phyloP scores from a whole-genome alignment of 31 red algal species.

The Pterothamnion heteromorphum region DNA sequence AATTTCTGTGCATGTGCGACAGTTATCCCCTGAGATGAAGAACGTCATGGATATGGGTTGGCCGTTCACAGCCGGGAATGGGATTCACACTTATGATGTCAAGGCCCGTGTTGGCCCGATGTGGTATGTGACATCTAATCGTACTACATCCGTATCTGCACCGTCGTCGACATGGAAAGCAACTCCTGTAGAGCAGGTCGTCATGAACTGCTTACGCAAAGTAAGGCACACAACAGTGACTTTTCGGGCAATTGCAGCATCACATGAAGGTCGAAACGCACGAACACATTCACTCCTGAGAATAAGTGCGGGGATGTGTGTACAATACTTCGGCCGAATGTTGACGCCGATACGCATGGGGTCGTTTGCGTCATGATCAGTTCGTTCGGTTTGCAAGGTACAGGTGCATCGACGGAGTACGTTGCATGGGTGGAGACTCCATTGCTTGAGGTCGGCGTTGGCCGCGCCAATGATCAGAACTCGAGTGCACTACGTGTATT shows the following conservation, averaged over 20 bases:
- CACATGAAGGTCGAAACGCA: neutral
- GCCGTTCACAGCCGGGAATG: neutral
- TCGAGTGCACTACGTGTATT: neutral
- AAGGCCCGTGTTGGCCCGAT: neutral
- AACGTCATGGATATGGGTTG: neutral
- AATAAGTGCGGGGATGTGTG: neutral
- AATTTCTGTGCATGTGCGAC: neutral
- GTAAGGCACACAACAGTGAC: neutral
- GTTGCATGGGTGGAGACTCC: neutral
- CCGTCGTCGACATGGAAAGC: neutral
- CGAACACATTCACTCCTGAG: neutral
- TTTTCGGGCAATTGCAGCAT: neutral
- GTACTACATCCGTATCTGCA: neutral
- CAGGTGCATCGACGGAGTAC: neutral
- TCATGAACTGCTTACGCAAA: neutral
- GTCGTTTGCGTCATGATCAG: neutral
- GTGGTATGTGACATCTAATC: neutral
- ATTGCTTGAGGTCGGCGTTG: neutral
- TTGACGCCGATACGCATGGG: neutral
- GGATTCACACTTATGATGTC: neutral
- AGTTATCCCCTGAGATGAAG: neutral
- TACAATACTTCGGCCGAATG: too few species aligned
- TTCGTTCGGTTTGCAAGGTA: neutral
- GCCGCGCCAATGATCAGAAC: neutral
- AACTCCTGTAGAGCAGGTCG: neutral